Evolutionary conservation across 2,329 filamentous ascomycete genomes (phyloP).

Genomic region (Exophiala phaeomuriformis): DNA sequence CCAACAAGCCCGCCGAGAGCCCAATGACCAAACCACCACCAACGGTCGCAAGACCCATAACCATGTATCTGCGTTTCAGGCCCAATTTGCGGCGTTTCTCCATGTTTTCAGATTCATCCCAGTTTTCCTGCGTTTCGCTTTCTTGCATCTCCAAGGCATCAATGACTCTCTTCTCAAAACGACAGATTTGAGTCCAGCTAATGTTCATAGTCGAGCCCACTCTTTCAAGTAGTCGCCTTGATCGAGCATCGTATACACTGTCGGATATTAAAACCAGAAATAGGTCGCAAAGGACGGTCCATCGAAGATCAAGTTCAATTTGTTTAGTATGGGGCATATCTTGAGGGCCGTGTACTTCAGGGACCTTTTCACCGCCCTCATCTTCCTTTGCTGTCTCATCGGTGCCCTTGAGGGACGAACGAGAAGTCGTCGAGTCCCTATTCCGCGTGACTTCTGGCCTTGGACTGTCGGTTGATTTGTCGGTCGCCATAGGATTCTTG

Average conservation of each 20-base stretch:
- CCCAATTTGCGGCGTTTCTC: constrained; percentile 74
- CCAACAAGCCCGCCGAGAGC: constrained; percentile 81
- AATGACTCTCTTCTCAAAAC: constrained; percentile 94
- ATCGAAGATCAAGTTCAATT: constrained; percentile 90
- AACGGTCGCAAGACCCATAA: constrained; percentile 95
- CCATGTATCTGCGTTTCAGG: constrained; percentile 74
- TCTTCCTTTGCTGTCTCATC: constrained; percentile 41
- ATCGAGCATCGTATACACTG: constrained; percentile 83
- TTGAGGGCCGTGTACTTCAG: constrained; percentile 72
- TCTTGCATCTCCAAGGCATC: constrained; percentile 98
- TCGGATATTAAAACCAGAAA: constrained; percentile 97
- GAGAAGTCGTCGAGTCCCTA: constrained; percentile 33
- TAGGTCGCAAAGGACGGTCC: constrained; percentile 93
- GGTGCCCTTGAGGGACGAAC: constrained; percentile 21
- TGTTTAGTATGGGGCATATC: constrained; percentile 73
- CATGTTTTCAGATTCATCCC: constrained; percentile 95
- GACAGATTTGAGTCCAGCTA: constrained; percentile 84
- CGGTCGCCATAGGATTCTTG: constrained; percentile 74
- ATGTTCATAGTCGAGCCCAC: constrained; percentile 76
- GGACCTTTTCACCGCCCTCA: constrained; percentile 61
- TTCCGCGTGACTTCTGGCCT: constrained; percentile 24
- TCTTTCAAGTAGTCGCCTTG: constrained; percentile 71
- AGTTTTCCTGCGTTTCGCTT: constrained; percentile 86
- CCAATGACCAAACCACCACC: constrained; percentile 93
- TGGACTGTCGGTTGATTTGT: constrained; percentile 29